Percentiles rank a stretch among this genome's conserved stretches.
Conservation (phyloP, 1,284 basidiomycete genomes). For the Cystobasidium slooffiae region DNA sequence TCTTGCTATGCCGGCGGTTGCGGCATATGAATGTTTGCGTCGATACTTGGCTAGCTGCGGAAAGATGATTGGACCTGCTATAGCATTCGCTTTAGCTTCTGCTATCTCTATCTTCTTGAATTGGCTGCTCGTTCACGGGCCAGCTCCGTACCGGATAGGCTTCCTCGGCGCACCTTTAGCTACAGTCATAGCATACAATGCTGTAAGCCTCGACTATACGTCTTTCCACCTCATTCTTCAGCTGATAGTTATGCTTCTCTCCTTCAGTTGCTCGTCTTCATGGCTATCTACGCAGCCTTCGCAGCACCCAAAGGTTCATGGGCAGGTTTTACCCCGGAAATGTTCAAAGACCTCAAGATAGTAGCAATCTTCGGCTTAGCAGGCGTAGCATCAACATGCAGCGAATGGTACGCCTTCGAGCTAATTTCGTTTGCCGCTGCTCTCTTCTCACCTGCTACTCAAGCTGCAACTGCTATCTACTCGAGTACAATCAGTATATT, state of each 20-base stretch:
- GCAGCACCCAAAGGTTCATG: slow-evolving; percentile 31
- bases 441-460: slow-evolving; percentile 24
- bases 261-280: slow-evolving; percentile 12
- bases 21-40: slow-evolving; percentile 60
- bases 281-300: slow-evolving; percentile 18
- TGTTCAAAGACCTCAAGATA: slow-evolving; percentile 36
- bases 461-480: slow-evolving; percentile 39
- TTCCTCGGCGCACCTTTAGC: slow-evolving; percentile 93
- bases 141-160: slow-evolving; percentile 68
- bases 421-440: slow-evolving; percentile 14
- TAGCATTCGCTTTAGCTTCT: slow-evolving; percentile 71
- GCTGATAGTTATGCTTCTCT: neutral
- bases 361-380: slow-evolving; percentile 29
- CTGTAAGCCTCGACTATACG: slow-evolving; percentile 7
- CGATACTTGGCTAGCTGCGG: slow-evolving; percentile 32
- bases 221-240: neutral
- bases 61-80: slow-evolving; percentile 32
- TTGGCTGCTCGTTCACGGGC: slow-evolving; percentile 69
- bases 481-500: slow-evolving; percentile 19
- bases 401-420: slow-evolving; percentile 32
- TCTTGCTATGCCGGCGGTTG: slow-evolving; percentile 85
- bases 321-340: slow-evolving; percentile 17
- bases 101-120: slow-evolving; percentile 84
- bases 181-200: slow-evolving; percentile 65
- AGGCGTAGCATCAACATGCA: slow-evolving; percentile 29